Base-by-base conservation (phyloP, 2,329 filamentous ascomycete genomes). In the Talaromyces sp. region DNA sequence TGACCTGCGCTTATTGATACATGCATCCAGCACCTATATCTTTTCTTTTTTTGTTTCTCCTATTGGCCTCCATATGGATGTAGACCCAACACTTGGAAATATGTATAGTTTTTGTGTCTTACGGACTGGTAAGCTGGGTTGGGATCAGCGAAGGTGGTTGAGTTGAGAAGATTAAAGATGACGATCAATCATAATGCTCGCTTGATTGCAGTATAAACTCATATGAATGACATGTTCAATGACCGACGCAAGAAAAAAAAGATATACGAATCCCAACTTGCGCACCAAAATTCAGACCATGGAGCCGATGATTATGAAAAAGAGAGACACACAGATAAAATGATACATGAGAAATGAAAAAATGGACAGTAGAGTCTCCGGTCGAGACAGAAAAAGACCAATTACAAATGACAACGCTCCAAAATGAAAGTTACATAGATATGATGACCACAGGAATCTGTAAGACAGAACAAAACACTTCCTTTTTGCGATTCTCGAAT, bases 271-370 rank as follows among this genome's bases (percentile, higher is more conserved):
- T 39, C 31, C 39, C 47, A 50, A 50, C 50, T 62, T 62, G 52
- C 52, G 37, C 52, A 39, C 52, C 61, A 62, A 41, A 37, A 63
- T 39, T 90, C 63, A 93, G 87, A 78, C 92, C 93, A 69, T 87
- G 84, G 74, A 93, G 78, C 57, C 49, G 41, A 57, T 37, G 11
- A 63, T 54, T 52, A 54, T 43, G 43, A 52, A 59, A 59, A 24
- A 31, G 45, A 50, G 47, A 31, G 14, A 50, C 6, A 61, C 11
- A 39, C 49, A 63, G 35, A 57, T 11, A 67, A 67, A 58, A 64
- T 64, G 65, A 64, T 67, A 65, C 66, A 67, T 63, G 47, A 65
- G 62, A 67, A 65, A 62, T 24, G 49, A 62, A 60, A 61, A 57
- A 61, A 63, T 63, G 45, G 31, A 56, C 62, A 64, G 50, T 27